Base-by-base conservation (phyloP, 2,329 filamentous ascomycete species). In the Didymella exigua region DNA sequence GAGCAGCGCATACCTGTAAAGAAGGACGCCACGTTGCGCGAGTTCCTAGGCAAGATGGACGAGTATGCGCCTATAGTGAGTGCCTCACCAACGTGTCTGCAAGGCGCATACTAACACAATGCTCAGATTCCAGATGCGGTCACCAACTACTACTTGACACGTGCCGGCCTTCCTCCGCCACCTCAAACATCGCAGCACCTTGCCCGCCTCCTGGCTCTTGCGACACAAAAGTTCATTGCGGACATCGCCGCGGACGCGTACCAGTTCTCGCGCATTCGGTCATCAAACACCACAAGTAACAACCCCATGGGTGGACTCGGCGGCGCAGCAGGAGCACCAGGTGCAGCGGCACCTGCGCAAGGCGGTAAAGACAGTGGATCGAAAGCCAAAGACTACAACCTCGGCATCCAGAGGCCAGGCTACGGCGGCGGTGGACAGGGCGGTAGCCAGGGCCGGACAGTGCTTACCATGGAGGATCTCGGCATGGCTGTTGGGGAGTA, bases 401-500 rank as follows among this genome's bases (percentile, higher is more conserved):
- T 82, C 4, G 79, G 79, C 29, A 78, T 78, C 13, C 79, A 79
- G 56, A 70, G 79, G 42, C 77, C 79, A 10, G 79, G 85, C 64
- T 72, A 78, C 89, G 61, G 91, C 14, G 95, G 93, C 60, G 93
- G 93, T 65, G 93, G 93, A 0, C 90, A 92, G 69, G 92, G 93
- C 24, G 90, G 91, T 1, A 90, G 87, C 50, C 91, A 96, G 78
- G 96, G 96, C 61, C 84, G 92, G 60, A 97, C 95, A 16, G 93
- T 99, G 50, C 81, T 99, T 59, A 98, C 95, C 0, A 98, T 99
- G 95, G 95, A 99, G 78, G 95, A 99, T 75, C 76, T 99, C 67
- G 95, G 95, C 14, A 98, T 98, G 92, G 95, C 95, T 1, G 93
- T 98, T 26, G 90, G 90, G 27, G 95, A 99, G 81, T 99, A 98